These are phyloP conservation scores for Solioccasus polychromus DNA, from an alignment of 768 basidiomycete species.

Conservation along the genomic window DNA sequence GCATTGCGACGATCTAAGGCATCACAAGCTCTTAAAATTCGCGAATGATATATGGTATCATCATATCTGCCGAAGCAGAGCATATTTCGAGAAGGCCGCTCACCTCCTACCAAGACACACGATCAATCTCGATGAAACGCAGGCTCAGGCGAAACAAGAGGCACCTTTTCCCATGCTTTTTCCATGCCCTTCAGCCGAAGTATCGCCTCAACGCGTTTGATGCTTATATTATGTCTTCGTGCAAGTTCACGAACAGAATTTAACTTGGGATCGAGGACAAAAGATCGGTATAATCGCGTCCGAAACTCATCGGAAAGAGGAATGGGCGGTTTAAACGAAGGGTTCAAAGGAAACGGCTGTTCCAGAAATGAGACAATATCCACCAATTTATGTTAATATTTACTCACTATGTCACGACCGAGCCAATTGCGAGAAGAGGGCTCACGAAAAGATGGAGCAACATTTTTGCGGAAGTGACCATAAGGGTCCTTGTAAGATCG, in stretches of 20 bases:
- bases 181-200: conserved; percentile 81
- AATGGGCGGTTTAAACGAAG: conserved; percentile 74
- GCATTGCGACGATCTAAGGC: conserved; percentile 57
- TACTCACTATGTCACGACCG: conserved; percentile 51
- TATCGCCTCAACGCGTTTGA: conserved; percentile 82
- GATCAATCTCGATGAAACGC: conserved; percentile 10
- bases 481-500: conserved; percentile 14
- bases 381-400: conserved; percentile 15
- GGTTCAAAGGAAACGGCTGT: conserved; percentile 86
- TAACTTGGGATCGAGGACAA: conserved; percentile 52
- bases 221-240: conserved; percentile 58
- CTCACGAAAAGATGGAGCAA: conserved; percentile 23
- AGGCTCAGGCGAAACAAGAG: conserved; percentile 23
- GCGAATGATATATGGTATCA: conserved; percentile 69
- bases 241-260: conserved; percentile 62
- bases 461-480: conserved; percentile 18
- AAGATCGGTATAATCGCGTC: conserved; percentile 55
- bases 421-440: conserved; percentile 60
- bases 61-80: conserved; percentile 29
- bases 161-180: conserved; percentile 65
- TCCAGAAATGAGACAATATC: not conserved
- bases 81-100: conserved; percentile 16
- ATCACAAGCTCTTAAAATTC: conserved; percentile 57
- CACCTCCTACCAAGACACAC: conserved; percentile 36
- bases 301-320: conserved; percentile 67